Evolutionary conservation across 106 monocot species (phyloP), one percentile per base, ranked within the genome.

Genomic region (Dioscorea alata): DNA sequence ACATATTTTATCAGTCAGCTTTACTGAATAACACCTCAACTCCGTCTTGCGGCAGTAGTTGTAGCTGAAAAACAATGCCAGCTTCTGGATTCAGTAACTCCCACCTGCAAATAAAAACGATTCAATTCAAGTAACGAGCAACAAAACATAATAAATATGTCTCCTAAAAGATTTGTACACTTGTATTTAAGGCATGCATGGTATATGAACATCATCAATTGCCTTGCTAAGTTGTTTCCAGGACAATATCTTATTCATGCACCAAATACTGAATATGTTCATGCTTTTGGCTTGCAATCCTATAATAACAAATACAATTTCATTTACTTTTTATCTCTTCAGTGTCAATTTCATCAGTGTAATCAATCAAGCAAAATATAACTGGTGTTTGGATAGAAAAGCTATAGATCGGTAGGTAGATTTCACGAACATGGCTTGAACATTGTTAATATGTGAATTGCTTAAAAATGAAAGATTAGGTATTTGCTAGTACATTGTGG

Each of bases 11-110:
- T 68, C 64, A 69, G 33, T 48, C 49, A 19, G 50, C 80, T 62
- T 67, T 64, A 7, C 49, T 54, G 23, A 81, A 60, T 10, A 67
- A 64, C 75, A 71, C 66, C 61, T 71, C 51, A 58, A 68, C 81
- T 64, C 81, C 81, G 64, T 81, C 81, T n/a, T 31, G 48, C 20
- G 72, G 81, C 28, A 68, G 67, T 33, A 33, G 81, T 16, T 76
- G 25, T 4, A 76, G 81, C 34, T 63, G 68, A 32, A 50, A 81
- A 18, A 12, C 35, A 62, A 63, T 49, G 21, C 66, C 72, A 48
- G 66, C 61, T 19, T 76, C 68, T 4, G 71, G 81, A 52, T 76
- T 76, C 68, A 81, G 19, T 31, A 81, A 72, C 57, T 81, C 57
- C 76, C 76, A 81, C 72, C 81, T 81, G 71, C 22, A 49, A 49